phyloP scores from a whole-genome alignment of 2,329 filamentous ascomycete species.

The Hymenoscyphus scutula region DNA sequence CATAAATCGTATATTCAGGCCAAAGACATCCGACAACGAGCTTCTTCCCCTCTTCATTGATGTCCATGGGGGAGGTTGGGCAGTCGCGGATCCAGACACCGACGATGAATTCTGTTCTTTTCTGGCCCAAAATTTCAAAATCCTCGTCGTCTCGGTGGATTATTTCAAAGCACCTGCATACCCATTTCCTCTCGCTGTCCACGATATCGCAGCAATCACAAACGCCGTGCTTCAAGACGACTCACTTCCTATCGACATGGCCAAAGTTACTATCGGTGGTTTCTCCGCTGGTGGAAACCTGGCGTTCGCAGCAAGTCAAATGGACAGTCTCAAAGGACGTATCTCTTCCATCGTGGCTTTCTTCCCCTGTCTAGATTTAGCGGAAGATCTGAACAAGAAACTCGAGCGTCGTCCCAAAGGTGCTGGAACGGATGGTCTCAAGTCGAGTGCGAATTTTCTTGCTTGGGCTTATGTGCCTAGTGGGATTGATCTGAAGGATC shows the following conservation, averaged over 20 bases:
- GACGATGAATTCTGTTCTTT: constrained; percentile 46
- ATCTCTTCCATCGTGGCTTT: constrained; percentile 42
- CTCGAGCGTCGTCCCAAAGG: constrained; percentile 27
- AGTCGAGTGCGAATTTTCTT: constrained; percentile 14
- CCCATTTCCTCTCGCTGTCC: constrained; percentile 44
- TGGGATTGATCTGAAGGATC: constrained; percentile 23
- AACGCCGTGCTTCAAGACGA: constrained; percentile 43
- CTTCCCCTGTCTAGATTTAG: constrained; percentile 45
- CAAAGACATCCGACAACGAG: constrained; percentile 23
- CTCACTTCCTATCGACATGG: constrained; percentile 44
- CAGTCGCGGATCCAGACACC: constrained; percentile 42
- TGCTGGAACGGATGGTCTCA: constrained; percentile 20
- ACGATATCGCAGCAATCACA: constrained; percentile 46
- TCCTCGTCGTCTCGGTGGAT: constrained; percentile 47
- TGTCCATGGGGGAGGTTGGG: constrained; percentile 52
- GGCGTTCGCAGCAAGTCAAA: constrained; percentile 41
- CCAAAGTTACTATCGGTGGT: constrained; percentile 43
- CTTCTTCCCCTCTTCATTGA: constrained; percentile 44
- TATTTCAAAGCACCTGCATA: constrained; percentile 48
- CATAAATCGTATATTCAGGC: constrained; percentile 42
- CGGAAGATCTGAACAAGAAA: constrained; percentile 33
- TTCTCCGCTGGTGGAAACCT: constrained; percentile 53
- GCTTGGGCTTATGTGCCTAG: constrained; percentile 23
- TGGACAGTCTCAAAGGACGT: constrained; percentile 32
- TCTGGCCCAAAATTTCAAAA: constrained; percentile 41